These are phyloP conservation scores for Tinospora cordifolia DNA, from an alignment of 164 flowering plant species.

Conservation along the genomic window DNA sequence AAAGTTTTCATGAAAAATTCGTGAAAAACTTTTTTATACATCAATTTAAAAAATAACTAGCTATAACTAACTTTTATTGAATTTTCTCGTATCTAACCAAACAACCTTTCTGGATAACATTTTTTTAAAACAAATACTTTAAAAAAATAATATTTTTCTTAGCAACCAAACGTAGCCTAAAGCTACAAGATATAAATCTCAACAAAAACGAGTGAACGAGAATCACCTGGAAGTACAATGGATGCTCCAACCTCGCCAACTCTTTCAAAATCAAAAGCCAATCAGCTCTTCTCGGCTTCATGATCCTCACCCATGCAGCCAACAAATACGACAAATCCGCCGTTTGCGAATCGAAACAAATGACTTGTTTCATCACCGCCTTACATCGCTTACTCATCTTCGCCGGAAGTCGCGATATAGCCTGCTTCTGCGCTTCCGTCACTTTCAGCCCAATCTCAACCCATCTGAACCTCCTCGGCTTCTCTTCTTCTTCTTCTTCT, in stretches of 20 bases:
- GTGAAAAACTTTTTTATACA: no score
- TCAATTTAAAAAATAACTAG: no score
- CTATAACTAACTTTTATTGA: no score
- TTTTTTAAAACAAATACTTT: no score
- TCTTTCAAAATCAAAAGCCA: slow-evolving; percentile 79
- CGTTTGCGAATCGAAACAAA: slow-evolving; percentile 41
- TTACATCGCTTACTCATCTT: slow-evolving; percentile 68
- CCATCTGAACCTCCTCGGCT: slow-evolving; percentile 50
- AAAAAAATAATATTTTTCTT: no score
- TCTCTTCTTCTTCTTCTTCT: slow-evolving; percentile 24
- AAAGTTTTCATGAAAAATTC: no score
- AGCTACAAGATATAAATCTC: background rate
- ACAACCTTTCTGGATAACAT: no score
- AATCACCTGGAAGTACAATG: slow-evolving; percentile 52
- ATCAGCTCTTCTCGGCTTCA: slow-evolving; percentile 80
- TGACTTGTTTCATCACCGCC: slow-evolving; percentile 67
- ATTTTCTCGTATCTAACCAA: no score
- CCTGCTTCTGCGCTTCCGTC: slow-evolving; percentile 44
- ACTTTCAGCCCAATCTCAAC: slow-evolving; percentile 34
- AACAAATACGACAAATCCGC: slow-evolving; percentile 37
- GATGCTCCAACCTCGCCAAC: slow-evolving; percentile 44
- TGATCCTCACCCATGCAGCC: slow-evolving; percentile 62
- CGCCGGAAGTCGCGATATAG: slow-evolving; percentile 44
- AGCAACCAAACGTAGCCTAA: no score
- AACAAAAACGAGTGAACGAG: background rate